A percentile compares a stretch with the other conserved stretches of the same genome.
These are phyloP conservation scores for Trifolium fragiferum DNA, from an alignment of 306 rosid species.

Conservation along the genomic window DNA sequence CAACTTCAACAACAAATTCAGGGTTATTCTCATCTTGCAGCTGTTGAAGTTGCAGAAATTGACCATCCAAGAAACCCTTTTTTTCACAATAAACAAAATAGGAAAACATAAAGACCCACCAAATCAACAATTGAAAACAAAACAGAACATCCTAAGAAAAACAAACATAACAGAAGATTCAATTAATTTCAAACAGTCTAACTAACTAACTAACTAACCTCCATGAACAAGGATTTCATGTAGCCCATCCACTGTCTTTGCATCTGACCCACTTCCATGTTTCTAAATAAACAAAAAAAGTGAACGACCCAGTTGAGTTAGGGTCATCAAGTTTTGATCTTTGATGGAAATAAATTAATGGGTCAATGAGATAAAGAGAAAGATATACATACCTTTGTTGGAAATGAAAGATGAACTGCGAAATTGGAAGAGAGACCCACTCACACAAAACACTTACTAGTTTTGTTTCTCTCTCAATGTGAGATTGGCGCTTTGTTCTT, in stretches of 20 bases:
- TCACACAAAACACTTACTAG: background rate
- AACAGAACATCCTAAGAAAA: background rate
- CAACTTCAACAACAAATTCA: conserved; percentile 93
- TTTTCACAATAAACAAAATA: conserved; percentile 34
- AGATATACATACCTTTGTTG: conserved; percentile 14
- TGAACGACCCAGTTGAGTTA: conserved; percentile 45
- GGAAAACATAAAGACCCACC: conserved; percentile 13
- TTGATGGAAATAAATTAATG: conserved; percentile 26
- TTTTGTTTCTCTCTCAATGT: background rate
- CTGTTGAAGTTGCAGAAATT: conserved; percentile 93
- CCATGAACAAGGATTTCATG: conserved; percentile 69
- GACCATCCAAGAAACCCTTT: conserved; percentile 82
- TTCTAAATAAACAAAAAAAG: conserved; percentile 29
- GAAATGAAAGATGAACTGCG: background rate
- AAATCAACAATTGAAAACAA: conserved; percentile 41
- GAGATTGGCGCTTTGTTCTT: background rate
- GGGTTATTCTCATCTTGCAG: conserved; percentile 97
- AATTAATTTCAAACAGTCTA: too few relatives aligned
- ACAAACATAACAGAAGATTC: too few relatives aligned
- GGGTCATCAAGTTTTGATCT: conserved; percentile 52
- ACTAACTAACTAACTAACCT: conserved; percentile 54
- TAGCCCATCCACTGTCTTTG: conserved; percentile 85
- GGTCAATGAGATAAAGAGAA: background rate
- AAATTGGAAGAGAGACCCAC: conserved; percentile 8
- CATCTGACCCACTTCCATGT: conserved; percentile 94